These are phyloP conservation scores for Tylopilus balloui DNA, from an alignment of 768 basidiomycete species.

Conservation along the genomic window DNA sequence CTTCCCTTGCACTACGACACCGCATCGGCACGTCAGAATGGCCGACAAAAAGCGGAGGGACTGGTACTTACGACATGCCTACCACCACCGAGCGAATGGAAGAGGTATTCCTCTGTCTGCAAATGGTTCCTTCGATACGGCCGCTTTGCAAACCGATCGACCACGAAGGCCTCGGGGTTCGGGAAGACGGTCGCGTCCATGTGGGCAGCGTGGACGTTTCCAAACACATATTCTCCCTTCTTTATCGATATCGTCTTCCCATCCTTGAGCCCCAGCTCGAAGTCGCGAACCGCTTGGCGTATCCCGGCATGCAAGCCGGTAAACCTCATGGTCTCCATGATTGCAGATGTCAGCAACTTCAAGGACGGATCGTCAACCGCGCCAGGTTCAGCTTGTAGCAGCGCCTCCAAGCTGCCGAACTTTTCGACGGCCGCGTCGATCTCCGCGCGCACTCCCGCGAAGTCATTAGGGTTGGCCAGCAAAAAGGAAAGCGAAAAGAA, in stretches of 20 bases:
- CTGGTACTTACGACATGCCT: slow-evolving; percentile 17
- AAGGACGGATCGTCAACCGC: slow-evolving; percentile 18
- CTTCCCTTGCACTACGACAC: slow-evolving; percentile 20
- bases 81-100: slow-evolving; percentile 15
- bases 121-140: slow-evolving; percentile 12
- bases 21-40: background rate
- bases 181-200: slow-evolving; percentile 15
- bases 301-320: slow-evolving; percentile 14
- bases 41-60: background rate
- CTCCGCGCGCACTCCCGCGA: slow-evolving; percentile 44
- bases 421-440: slow-evolving; percentile 32
- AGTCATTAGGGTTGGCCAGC: slow-evolving; percentile 39
- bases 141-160: slow-evolving; percentile 18
- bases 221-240: slow-evolving; percentile 20
- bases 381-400: slow-evolving; percentile 11
- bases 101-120: slow-evolving; percentile 11
- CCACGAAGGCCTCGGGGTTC: slow-evolving; percentile 12
- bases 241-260: slow-evolving; percentile 11
- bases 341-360: slow-evolving; percentile 19
- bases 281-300: slow-evolving; percentile 16
- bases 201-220: slow-evolving; percentile 16
- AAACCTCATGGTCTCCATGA: slow-evolving; percentile 28
- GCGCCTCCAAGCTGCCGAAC: slow-evolving; percentile 9
- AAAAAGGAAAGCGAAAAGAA: slow-evolving; percentile 28
- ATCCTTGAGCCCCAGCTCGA: slow-evolving; percentile 11